Evolutionary conservation across 805 yeast species (phyloP).

Genomic region (Lipomyces japonicus): DNA sequence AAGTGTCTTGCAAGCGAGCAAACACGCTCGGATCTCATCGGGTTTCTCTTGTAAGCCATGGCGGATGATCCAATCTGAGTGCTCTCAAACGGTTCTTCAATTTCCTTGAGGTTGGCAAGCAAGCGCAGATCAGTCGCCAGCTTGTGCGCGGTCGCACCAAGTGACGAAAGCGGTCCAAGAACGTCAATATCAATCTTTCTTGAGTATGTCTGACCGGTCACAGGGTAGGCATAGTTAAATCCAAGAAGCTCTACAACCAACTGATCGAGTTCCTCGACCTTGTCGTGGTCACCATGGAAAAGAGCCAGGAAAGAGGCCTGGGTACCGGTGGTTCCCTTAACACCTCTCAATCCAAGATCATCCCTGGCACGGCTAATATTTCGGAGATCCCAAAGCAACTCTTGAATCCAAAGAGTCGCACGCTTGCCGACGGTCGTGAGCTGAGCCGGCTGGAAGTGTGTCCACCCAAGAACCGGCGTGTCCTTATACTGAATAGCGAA

Average conservation of each 20-base stretch:
- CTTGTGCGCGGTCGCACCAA: slow-evolving; percentile 95
- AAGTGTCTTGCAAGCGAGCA: slow-evolving; percentile 97
- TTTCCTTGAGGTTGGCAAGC: slow-evolving; percentile 92
- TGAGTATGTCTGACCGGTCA: slow-evolving; percentile 98
- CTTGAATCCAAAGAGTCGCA: slow-evolving; percentile 97
- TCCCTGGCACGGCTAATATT: slow-evolving; percentile 94
- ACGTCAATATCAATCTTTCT: slow-evolving; percentile 97
- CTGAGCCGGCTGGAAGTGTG: slow-evolving; percentile 99
- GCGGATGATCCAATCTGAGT: slow-evolving; percentile 98
- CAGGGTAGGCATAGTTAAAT: slow-evolving; percentile 92
- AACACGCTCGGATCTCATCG: slow-evolving; percentile 98
- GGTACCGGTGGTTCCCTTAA: slow-evolving; percentile 98
- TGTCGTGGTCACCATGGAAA: slow-evolving; percentile 95
- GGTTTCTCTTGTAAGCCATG: slow-evolving; percentile 99
- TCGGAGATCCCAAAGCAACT: slow-evolving; percentile 94
- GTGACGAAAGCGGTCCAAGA: slow-evolving; percentile 84
- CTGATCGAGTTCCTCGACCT: slow-evolving; percentile 88
- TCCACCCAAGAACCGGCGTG: slow-evolving; percentile 96
- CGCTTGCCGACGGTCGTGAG: slow-evolving; percentile 98
- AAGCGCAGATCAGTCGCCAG: slow-evolving; percentile 96
- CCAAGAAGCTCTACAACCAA: slow-evolving; percentile 91
- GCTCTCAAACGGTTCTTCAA: slow-evolving; percentile 98
- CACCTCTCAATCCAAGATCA: slow-evolving; percentile 95
- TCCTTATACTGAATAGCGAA: slow-evolving; percentile 93
- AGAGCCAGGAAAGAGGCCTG: slow-evolving; percentile 94